A percentile compares a stretch with the other conserved stretches of the same genome.
phyloP scores from a whole-genome alignment of 805 yeast genomes.

The Pichia rugopelliculosa region DNA sequence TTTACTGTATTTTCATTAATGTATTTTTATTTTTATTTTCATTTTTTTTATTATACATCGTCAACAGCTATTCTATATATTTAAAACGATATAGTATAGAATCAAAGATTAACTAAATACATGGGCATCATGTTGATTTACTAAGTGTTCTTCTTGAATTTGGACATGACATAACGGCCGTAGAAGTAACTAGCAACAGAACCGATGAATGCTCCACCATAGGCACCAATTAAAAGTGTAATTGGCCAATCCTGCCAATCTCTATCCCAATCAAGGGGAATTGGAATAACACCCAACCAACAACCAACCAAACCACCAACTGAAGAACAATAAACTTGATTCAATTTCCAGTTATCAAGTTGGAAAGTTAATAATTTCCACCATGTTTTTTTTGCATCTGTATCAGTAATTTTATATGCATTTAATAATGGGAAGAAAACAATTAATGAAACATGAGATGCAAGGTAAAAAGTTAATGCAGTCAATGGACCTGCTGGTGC shows the following conservation, averaged over 20 bases:
- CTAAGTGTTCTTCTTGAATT: constrained; percentile 1
- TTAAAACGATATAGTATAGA: too few species aligned
- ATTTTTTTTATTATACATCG: too few species aligned
- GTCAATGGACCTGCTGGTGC: constrained; percentile 16
- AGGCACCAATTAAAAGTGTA: constrained; percentile 74
- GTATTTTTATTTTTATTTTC: too few species aligned
- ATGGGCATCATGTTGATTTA: too few species aligned
- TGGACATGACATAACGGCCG: constrained; percentile 8
- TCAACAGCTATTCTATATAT: too few species aligned
- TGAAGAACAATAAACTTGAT: constrained; percentile 32
- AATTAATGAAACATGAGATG: constrained; percentile 14
- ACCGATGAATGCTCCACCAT: constrained; percentile 66
- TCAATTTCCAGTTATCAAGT: constrained; percentile 21
- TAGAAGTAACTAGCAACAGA: constrained; percentile 17
- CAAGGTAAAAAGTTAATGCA: constrained; percentile 13
- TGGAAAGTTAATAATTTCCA: constrained; percentile 25
- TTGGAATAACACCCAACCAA: constrained; percentile 91
- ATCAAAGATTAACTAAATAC: too few species aligned
- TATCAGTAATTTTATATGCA: constrained; percentile 37
- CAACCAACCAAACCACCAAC: constrained; percentile 54
- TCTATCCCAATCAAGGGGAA: constrained; percentile 96
- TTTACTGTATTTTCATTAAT: too few species aligned
- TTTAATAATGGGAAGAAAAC: constrained; percentile 24
- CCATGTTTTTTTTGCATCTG: constrained; percentile 22
- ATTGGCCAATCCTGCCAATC: constrained; percentile 97